phyloP scores from a whole-genome alignment of 139 green algal genomes.

The Eudorina sp. region DNA sequence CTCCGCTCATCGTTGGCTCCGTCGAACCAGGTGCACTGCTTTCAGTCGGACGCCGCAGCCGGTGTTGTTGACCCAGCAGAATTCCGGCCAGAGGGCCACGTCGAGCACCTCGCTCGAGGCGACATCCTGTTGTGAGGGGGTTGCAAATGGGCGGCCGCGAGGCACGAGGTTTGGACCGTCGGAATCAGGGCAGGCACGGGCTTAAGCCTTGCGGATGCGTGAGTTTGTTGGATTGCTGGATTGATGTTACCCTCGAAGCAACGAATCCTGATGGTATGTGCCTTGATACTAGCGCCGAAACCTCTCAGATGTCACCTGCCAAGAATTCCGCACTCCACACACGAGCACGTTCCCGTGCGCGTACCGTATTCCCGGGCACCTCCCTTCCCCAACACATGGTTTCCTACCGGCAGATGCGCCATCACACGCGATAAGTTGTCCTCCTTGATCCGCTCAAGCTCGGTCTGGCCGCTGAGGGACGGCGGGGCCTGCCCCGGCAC shows the following conservation, averaged over 20 bases:
- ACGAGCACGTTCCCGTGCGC: too few relatives aligned
- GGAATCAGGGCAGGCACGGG: not conserved
- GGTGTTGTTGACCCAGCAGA: slow-evolving; percentile 23
- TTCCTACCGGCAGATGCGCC: not conserved
- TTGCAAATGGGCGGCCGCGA: not conserved
- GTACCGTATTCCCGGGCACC: not conserved
- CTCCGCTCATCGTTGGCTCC: not conserved
- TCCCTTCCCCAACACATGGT: not conserved
- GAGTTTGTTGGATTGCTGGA: too few relatives aligned
- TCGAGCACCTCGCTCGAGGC: not conserved
- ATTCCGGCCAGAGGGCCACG: slow-evolving; percentile 19
- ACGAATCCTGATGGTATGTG: not conserved
- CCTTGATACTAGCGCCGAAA: too few relatives aligned
- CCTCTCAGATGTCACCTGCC: too few relatives aligned
- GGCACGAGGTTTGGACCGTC: not conserved
- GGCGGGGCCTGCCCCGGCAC: not conserved
- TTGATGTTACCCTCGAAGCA: not conserved
- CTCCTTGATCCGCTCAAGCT: slow-evolving; percentile 15
- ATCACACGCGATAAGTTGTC: not conserved
- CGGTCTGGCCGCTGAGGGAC: too few relatives aligned
- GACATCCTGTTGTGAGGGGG: not conserved
- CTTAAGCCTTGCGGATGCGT: not conserved
- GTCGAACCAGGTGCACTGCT: not conserved
- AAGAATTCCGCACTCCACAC: too few relatives aligned
- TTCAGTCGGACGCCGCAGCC: not conserved